A percentile compares a stretch with the other conserved stretches of the same genome.
Evolutionary conservation across 2,329 filamentous ascomycete genomes (phyloP).

Genomic region (Pseudovirgaria hyperparasitica): DNA sequence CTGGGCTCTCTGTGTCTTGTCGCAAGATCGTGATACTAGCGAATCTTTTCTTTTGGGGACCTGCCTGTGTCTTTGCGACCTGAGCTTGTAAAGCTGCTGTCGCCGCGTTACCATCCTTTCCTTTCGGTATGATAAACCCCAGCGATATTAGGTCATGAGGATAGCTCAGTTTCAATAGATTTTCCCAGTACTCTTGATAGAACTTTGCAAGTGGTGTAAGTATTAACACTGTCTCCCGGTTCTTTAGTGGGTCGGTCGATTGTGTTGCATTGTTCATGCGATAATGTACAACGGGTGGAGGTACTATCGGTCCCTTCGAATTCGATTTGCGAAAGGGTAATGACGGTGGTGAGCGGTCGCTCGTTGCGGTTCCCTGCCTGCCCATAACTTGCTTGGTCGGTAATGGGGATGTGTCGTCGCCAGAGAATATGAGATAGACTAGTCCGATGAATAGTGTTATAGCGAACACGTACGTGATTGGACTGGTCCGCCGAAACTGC

Average conservation of each 20-base stretch:
- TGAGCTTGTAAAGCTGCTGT: slow-evolving; percentile 72
- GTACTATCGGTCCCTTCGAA: slow-evolving; percentile 41
- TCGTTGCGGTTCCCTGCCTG: slow-evolving; percentile 45
- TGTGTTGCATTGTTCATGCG: slow-evolving; percentile 91
- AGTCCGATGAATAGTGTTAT: slow-evolving; percentile 54
- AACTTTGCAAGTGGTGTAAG: slow-evolving; percentile 88
- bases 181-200: slow-evolving; percentile 93
- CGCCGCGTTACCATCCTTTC: slow-evolving; percentile 78
- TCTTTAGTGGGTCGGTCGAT: slow-evolving; percentile 59
- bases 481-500: slow-evolving; percentile 65
- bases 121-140: slow-evolving; percentile 93
- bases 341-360: slow-evolving; percentile 61
- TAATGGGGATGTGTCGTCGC: slow-evolving; percentile 37
- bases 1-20: slow-evolving; percentile 81
- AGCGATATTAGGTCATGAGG: slow-evolving; percentile 91
- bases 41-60: slow-evolving; percentile 70
- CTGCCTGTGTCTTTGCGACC: slow-evolving; percentile 75
- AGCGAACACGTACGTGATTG: slow-evolving; percentile 62
- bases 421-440: slow-evolving; percentile 38
- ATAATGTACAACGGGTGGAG: slow-evolving; percentile 84
- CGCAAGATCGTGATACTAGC: slow-evolving; percentile 87
- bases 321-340: slow-evolving; percentile 58
- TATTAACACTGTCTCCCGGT: slow-evolving; percentile 77
- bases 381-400: slow-evolving; percentile 37
- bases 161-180: slow-evolving; percentile 69